Base-by-base conservation (phyloP, 2,329 filamentous ascomycete genomes). In the Neopestalotiopsis clavispora region DNA sequence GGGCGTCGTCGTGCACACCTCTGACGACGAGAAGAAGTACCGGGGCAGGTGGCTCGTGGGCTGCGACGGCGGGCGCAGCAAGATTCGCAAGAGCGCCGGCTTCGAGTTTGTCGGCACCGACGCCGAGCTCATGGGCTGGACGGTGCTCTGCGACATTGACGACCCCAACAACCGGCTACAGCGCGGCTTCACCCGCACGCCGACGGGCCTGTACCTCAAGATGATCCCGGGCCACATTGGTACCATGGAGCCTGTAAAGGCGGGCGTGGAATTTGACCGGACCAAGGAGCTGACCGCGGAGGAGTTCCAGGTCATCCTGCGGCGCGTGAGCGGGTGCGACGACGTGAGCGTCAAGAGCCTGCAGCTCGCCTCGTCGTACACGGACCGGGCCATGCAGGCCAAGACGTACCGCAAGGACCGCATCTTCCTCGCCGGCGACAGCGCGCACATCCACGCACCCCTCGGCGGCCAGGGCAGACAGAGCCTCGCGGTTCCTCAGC, bases 401-500 rank as follows among this genome's bases (percentile, higher is more conserved):
- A 75, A 75, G 17, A 68, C 67, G 28, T 76, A 86, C 72, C 82
- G 83, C 6, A 79, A 80, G n/a, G 82, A 84, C 2, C 81, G 86
- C 3, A 78, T 87, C 3, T 85, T 90, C 58, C 77, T 90, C 0
- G 86, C 84, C 1, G 87, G 87, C 12, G 88, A 90, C 67, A 85
- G 87, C 4, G 86, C 85, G 1, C 87, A 90, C 69, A 86, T 86
- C 14, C 86, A 89, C 69, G 86, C 81, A 45, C 85, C 86, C 0
- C 82, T 84, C 0, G 87, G 86, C 1, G 59, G 13, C 63, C 40
- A 45, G 40, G 42, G 14, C 30, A 42, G 63, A 13, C 34, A 45
- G 57, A 20, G 40, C 7, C 57, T 28, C 3, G 38, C 17, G 9
- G 40, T 4, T 13, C 20, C 28, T 12, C 20, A 10, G 9, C 63